A percentile compares a stretch with the other conserved stretches of the same genome.
Evolutionary conservation across 1,284 basidiomycete genomes (phyloP).

Genomic region (Cryptococcus sp.): DNA sequence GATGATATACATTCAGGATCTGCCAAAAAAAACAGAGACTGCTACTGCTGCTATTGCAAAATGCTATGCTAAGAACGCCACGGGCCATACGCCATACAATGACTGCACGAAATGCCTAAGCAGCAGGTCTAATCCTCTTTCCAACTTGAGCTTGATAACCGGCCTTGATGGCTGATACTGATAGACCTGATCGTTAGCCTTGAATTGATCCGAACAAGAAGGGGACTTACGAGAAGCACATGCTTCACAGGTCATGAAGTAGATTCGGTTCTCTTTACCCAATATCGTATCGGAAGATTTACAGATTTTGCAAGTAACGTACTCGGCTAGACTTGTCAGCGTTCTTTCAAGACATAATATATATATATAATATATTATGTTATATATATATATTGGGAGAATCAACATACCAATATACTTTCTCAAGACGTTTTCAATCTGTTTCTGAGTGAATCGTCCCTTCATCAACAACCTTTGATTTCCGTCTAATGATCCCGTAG

Average conservation of each 20-base stretch:
- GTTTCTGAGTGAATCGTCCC: constrained; percentile 97
- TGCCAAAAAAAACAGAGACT: too few relatives aligned
- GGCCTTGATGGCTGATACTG: constrained; percentile 94
- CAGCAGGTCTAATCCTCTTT: constrained; percentile 45
- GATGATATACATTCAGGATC: too few relatives aligned
- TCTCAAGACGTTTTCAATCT: constrained; percentile 94
- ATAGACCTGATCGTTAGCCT: constrained; percentile 53
- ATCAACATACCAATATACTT: constrained; percentile 80
- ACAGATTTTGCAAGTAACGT: constrained; percentile 99
- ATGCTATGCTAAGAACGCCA: too few relatives aligned
- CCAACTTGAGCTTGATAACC: constrained; percentile 98
- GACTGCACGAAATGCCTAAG: neutral
- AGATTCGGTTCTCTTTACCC: constrained; percentile 96
- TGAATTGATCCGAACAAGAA: neutral
- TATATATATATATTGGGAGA: neutral
- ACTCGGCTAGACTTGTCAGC: constrained; percentile 66
- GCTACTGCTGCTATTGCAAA: too few relatives aligned
- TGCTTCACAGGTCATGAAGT: constrained; percentile 96
- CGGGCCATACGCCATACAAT: too few relatives aligned
- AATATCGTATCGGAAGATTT: constrained; percentile 96
- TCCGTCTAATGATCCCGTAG: constrained; percentile 92
- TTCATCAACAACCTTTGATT: constrained; percentile 91
- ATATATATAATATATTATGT: neutral
- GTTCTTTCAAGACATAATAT: neutral
- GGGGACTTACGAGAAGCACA: constrained; percentile 68